A percentile compares a stretch with the other conserved stretches of the same genome.
phyloP scores from a whole-genome alignment of 139 green algal species.

The Chlamydomonas incerta region DNA sequence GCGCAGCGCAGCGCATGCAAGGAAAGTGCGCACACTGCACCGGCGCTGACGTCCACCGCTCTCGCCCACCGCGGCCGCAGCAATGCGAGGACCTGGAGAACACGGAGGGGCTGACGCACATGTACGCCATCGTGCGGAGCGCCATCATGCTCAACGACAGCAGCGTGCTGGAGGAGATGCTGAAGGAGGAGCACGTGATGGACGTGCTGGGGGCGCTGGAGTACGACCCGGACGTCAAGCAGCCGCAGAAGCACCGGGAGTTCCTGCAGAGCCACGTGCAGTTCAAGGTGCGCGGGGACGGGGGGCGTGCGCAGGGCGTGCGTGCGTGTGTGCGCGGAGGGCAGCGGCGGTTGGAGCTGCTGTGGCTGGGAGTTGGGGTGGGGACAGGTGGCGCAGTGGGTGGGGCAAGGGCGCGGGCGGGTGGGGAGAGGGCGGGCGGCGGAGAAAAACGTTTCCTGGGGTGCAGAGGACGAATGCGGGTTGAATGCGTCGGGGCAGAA shows the following conservation, averaged over 20 bases:
- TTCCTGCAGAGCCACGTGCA: slow-evolving; percentile 70
- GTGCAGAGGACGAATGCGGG: too few species aligned
- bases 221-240: slow-evolving; percentile 86
- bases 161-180: slow-evolving; percentile 85
- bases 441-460: too few species aligned
- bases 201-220: slow-evolving; percentile 94
- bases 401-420: too few species aligned
- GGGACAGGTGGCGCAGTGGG: too few species aligned
- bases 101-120: slow-evolving; percentile 69
- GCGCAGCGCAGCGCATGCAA: neutral
- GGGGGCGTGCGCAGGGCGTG: neutral
- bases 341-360: too few species aligned
- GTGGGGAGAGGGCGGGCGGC: too few species aligned
- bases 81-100: slow-evolving; percentile 97
- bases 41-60: too few species aligned
- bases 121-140: slow-evolving; percentile 81
- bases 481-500: too few species aligned
- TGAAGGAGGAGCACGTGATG: slow-evolving; percentile 90
- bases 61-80: slow-evolving; percentile 51
- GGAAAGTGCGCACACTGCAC: neutral
- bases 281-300: slow-evolving; percentile 54
- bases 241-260: slow-evolving; percentile 82
- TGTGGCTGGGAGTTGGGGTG: too few species aligned
- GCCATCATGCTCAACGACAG: slow-evolving; percentile 96
- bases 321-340: too few species aligned